Conservation (phyloP, 2,329 filamentous ascomycete species). For the Fusarium sambucinum region DNA sequence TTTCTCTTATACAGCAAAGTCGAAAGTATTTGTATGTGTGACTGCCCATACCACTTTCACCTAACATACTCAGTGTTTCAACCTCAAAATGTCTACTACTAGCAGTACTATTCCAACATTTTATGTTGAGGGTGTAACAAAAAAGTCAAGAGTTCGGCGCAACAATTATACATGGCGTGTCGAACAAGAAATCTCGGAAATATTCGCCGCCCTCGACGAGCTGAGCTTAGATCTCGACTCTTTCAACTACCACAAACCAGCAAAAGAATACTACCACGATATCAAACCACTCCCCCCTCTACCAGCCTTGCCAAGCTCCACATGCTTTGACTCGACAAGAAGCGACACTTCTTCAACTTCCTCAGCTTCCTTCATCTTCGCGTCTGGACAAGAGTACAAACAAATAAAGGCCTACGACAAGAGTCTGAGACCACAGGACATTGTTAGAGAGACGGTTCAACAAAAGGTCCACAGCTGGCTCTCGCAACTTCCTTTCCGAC, state of each 20-base stretch:
- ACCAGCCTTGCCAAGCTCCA: background rate
- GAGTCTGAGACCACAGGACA: background rate
- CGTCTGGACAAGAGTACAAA: background rate
- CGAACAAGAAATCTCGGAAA: background rate
- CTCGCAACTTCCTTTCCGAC: background rate
- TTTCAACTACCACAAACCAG: background rate
- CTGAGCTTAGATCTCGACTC: background rate
- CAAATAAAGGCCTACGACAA: background rate
- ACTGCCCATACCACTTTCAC: background rate
- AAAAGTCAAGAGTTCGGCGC: background rate
- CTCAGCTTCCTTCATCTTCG: background rate
- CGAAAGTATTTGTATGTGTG: background rate
- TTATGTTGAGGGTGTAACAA: background rate
- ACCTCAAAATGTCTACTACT: background rate
- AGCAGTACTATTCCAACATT: background rate
- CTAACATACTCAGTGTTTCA: background rate
- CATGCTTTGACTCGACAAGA: background rate
- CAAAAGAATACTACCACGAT: background rate
- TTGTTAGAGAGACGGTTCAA: background rate
- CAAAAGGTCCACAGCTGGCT: constrained; percentile 1
- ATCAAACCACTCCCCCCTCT: background rate
- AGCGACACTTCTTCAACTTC: constrained; percentile 2
- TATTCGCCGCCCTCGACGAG: background rate
- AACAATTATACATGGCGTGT: background rate
- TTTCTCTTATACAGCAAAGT: background rate